Conservation (phyloP, 805 yeast species). For the Nematodospora valgi region DNA sequence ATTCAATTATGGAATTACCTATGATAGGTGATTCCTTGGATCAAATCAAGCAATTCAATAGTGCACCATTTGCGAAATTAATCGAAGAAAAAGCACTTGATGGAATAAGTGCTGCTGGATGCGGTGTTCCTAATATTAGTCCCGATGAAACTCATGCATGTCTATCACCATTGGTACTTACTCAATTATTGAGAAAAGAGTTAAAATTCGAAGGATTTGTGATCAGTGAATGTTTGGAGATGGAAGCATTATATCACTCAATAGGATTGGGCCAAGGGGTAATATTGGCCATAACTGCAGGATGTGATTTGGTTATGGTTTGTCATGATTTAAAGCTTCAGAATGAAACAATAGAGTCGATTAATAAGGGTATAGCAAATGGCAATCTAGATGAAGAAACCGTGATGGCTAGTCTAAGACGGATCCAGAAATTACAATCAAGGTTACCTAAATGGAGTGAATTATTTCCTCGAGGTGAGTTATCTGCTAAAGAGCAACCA, state of each 20-base stretch:
- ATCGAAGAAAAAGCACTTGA: conserved; percentile 46
- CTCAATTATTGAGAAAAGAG: conserved; percentile 48
- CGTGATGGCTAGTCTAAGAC: conserved; percentile 33
- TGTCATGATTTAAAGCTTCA: conserved; percentile 55
- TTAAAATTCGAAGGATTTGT: conserved; percentile 55
- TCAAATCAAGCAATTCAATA: conserved; percentile 48
- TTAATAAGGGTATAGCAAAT: conserved; percentile 34
- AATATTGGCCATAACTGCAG: conserved; percentile 57
- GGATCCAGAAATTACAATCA: conserved; percentile 44
- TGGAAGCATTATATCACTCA: conserved; percentile 61
- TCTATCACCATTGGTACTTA: conserved; percentile 50
- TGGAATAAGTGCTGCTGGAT: conserved; percentile 59
- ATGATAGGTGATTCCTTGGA: conserved; percentile 54
- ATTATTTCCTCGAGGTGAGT: conserved; percentile 34
- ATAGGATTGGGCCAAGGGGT: conserved; percentile 68
- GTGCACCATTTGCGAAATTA: conserved; percentile 49
- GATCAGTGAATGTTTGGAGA: conserved; percentile 57
- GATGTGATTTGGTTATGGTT: conserved; percentile 62
- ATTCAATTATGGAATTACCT: conserved; percentile 54
- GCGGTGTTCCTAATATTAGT: conserved; percentile 59
- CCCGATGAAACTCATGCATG: conserved; percentile 65
- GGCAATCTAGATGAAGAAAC: conserved; percentile 44
- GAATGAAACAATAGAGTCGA: conserved; percentile 49
- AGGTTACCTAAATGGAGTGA: conserved; percentile 44
- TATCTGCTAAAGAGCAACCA: conserved; percentile 19